Base-by-base conservation (phyloP, 192 early-diverging fungal genomes). In the Podila minutissima region DNA sequence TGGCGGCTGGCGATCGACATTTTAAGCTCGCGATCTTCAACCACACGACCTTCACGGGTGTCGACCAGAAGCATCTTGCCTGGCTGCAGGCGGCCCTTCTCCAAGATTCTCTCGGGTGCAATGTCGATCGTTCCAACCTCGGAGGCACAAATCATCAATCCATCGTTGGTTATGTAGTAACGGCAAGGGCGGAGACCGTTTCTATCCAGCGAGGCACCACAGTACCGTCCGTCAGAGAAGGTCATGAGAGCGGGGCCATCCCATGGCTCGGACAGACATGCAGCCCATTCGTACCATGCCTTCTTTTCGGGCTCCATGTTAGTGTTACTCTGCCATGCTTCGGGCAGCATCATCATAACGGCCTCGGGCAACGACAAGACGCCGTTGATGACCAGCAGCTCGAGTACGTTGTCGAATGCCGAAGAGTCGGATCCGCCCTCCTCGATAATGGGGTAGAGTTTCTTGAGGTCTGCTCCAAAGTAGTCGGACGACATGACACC, bases 321-420 rank as follows among this genome's bases (percentile, higher is more conserved):
- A 49, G 88, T 83, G 76, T 97, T 94, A 85, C 93, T 94, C 82
- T 98, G 95, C 96, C 96, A 98, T 13, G 98, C 97, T 83, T 99
- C 98, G 35, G 98, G 98, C 82, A 98, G 92, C 97, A 99, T 97
- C 85, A 98, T 94, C 95, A 98, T 98, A 59, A 99, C 93, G 37
- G 96, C 96, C 81, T 99, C 95, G 59, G 98, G 96, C 72, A 99
- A 86, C 20, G 94, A 90, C 63, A 98, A 81, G 38, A 91, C 93
- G 70, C 95, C 95, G 82, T 96, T 97, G 76, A 94, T 91, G 37
- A 98, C 92, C 19, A 99, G 87, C 57, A 99, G 87, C 87, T 99
- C 98, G 9, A 98, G 88, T 33, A 99, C 97, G 62, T 96, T 99
- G 86, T 99, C 96, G 62, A 97, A 95, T 2, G 98, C 96, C 6